These are phyloP conservation scores for Rhodotorula sp. DNA, from an alignment of 1,284 basidiomycete species.

Conservation along the genomic window DNA sequence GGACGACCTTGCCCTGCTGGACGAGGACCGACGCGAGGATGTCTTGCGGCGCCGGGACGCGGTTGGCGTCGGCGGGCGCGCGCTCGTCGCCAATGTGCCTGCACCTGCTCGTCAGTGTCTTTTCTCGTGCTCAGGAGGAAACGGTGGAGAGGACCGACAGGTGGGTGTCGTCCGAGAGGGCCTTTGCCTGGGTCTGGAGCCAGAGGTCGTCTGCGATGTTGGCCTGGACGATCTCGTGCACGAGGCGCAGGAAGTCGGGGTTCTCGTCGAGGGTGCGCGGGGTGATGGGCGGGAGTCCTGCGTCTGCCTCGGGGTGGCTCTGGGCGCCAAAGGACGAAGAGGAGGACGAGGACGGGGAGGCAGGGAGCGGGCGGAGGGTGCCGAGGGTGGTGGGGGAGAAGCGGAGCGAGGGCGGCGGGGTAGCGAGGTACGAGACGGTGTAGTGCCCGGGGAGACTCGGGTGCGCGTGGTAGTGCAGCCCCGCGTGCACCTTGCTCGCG, in stretches of 20 bases:
- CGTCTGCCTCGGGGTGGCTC: background rate
- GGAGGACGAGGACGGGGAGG: background rate
- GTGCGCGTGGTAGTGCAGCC: slow-evolving; percentile 33
- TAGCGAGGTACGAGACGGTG: slow-evolving; percentile 32
- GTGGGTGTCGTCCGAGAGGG: slow-evolving; percentile 22
- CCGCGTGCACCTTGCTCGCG: slow-evolving; percentile 22
- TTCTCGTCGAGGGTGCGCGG: slow-evolving; percentile 37
- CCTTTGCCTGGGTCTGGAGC: slow-evolving; percentile 31
- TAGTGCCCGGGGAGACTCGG: slow-evolving; percentile 3
- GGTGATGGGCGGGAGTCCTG: slow-evolving; percentile 18
- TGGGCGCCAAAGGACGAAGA: background rate
- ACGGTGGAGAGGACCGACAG: slow-evolving; percentile 19
- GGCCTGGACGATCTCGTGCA: slow-evolving; percentile 31
- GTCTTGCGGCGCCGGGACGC: slow-evolving; percentile 38
- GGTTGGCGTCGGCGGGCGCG: slow-evolving; percentile 32
- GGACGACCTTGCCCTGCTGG: slow-evolving; percentile 16
- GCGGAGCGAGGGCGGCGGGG: slow-evolving; percentile 24
- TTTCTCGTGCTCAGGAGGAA: too few relatives aligned
- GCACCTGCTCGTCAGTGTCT: background rate
- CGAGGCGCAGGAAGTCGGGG: slow-evolving; percentile 21
- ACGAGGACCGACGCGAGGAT: slow-evolving; percentile 40
- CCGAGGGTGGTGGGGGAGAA: slow-evolving; percentile 42
- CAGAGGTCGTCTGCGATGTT: slow-evolving; percentile 13
- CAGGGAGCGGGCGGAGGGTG: background rate
- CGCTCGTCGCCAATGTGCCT: slow-evolving; percentile 40